Percentiles rank a stretch among this genome's conserved stretches.
These are phyloP conservation scores for Rhodotorula sp. DNA, from an alignment of 1,284 basidiomycete species.

Conservation along the genomic window DNA sequence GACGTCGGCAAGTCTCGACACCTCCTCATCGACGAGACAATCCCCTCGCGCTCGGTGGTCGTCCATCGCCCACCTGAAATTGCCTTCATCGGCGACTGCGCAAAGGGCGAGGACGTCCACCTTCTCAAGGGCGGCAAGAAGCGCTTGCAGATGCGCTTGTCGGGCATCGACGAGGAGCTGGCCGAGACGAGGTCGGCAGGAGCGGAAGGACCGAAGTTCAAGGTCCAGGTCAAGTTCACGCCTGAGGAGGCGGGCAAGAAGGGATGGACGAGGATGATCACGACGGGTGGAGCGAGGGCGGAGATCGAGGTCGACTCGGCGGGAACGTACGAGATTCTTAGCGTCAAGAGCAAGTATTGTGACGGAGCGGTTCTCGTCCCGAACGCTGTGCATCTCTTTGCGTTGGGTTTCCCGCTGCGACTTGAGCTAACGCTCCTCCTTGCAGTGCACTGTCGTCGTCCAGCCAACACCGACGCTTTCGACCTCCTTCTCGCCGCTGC, in stretches of 20 bases:
- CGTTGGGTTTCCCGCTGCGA: slow-evolving; percentile 57
- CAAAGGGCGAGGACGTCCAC: slow-evolving; percentile 67
- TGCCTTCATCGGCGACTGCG: slow-evolving; percentile 64
- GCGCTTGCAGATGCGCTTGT: slow-evolving; percentile 51
- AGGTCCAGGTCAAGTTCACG: slow-evolving; percentile 62
- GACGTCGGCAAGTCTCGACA: neutral
- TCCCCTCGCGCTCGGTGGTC: slow-evolving; percentile 59
- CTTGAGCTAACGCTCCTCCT: slow-evolving; percentile 56
- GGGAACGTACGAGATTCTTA: slow-evolving; percentile 77
- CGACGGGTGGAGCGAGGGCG: slow-evolving; percentile 55
- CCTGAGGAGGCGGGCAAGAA: slow-evolving; percentile 53
- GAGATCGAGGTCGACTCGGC: slow-evolving; percentile 62
- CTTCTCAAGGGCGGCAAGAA: slow-evolving; percentile 65
- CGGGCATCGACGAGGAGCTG: slow-evolving; percentile 52
- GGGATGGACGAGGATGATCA: slow-evolving; percentile 63
- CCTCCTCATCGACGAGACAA: slow-evolving; percentile 17
- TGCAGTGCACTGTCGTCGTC: slow-evolving; percentile 48
- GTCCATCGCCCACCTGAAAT: slow-evolving; percentile 74
- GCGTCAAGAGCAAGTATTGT: slow-evolving; percentile 72
- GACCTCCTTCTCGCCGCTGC: slow-evolving; percentile 84
- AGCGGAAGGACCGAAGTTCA: slow-evolving; percentile 57
- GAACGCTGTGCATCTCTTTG: slow-evolving; percentile 52
- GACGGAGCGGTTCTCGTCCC: slow-evolving; percentile 77
- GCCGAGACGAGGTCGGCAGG: neutral
- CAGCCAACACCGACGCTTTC: slow-evolving; percentile 49